A percentile compares a stretch with the other conserved stretches of the same genome.
Conservation (phyloP, 2,329 filamentous ascomycete genomes). For the Monosporascus cannonballus region DNA sequence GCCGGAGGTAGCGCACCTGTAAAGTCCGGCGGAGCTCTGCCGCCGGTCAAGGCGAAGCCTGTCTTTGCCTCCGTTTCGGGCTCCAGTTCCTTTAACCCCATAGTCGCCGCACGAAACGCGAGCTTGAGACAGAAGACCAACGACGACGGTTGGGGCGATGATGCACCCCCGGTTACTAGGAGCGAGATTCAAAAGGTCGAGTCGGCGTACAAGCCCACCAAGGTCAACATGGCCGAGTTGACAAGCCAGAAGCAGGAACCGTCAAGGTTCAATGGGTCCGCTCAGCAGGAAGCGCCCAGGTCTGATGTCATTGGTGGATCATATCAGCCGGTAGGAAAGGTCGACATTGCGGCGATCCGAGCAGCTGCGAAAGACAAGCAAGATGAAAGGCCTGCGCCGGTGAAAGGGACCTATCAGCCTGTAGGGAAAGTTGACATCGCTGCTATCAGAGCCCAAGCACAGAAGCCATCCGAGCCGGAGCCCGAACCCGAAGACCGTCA, state of each 20-base stretch:
- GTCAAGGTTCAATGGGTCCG: constrained; percentile 49
- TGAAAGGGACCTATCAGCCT: constrained; percentile 92
- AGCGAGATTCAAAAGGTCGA: constrained; percentile 87
- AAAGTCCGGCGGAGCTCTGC: constrained; percentile 49
- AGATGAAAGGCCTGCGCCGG: constrained; percentile 75
- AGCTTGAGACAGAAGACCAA: constrained; percentile 51
- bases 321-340: constrained; percentile 92
- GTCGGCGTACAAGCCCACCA: constrained; percentile 89
- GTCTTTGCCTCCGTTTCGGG: constrained; percentile 75
- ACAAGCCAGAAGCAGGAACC: constrained; percentile 65
- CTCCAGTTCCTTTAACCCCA: constrained; percentile 56
- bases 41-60: constrained; percentile 79
- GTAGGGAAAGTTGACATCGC: constrained; percentile 96
- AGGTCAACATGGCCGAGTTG: constrained; percentile 86
- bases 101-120: constrained; percentile 59
- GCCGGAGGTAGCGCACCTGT: constrained; percentile 54
- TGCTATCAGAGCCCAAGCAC: constrained; percentile 79
- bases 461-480: constrained; percentile 47
- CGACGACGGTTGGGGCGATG: constrained; percentile 87
- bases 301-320: constrained; percentile 71
- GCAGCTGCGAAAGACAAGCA: constrained; percentile 61
- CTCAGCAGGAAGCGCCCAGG: constrained; percentile 36
- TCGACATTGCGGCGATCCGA: constrained; percentile 91
- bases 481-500: constrained; percentile 35
- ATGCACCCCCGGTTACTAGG: constrained; percentile 86